Base-by-base conservation (phyloP, 2,329 filamentous ascomycete species). In the Trichoderma sp. region DNA sequence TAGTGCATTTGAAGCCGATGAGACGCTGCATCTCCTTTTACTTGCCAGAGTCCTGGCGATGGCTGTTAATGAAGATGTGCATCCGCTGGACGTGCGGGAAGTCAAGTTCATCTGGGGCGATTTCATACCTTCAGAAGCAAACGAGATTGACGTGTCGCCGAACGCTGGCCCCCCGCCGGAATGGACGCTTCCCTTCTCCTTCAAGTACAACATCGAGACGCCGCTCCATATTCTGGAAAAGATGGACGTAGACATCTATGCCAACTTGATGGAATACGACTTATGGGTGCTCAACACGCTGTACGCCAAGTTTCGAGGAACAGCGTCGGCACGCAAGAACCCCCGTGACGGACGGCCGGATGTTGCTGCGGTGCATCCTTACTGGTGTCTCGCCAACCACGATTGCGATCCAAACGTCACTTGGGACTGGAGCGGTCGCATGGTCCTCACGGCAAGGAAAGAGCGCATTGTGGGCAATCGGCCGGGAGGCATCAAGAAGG, bases 311-410 rank as follows among this genome's bases (percentile, higher is more conserved):
- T 96, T 97, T 76, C 87, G 95, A 26, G 95, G 92, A 60, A 97
- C 93, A 0, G 95, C 95, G 0, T 96, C 92, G 2, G 94, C 93
- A 5, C 86, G 91, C 45, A 89, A 95, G 70, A 92, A 86, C 67
- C 84, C 83, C 0, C 85, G 85, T 70, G 91, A 94, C 68, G 91
- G 93, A 3, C 87, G 91, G 10, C 94, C 95, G 0, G 95, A 98
- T 72, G 90, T 97, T 5, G 92, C 92, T 30, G 94, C 94, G 30
- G 93, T 98, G 30, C 93, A 98, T 78, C 93, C 94, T 2, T 87
- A 96, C 71, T 99, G 95, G 93, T 98, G 93, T 77, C 82, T 98
- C 34, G 93, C 94, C 30, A 99, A 99, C 73, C 95, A 99, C 75
- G 92, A 93, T 75, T 99, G 95, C 78, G 88, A 97, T 74, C 95